Evolutionary conservation across 495 filamentous ascomycete species (phyloP).

Genomic region (Podospora fimiseda): DNA sequence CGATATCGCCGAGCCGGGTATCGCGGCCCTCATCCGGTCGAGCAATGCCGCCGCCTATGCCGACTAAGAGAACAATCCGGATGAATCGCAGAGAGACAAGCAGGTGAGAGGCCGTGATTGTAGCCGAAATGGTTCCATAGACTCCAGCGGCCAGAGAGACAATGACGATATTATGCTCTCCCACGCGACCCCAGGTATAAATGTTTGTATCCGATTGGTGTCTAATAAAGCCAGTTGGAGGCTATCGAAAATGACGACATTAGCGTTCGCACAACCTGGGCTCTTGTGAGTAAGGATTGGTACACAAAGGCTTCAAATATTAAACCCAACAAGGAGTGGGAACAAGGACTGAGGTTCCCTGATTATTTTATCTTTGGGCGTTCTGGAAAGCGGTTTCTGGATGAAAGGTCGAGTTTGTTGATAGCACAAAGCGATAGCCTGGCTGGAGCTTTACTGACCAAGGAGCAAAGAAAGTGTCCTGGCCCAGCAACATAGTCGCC

Average conservation of each 20-base stretch:
- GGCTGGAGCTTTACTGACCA: no score
- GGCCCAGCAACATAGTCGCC: conserved; percentile 10
- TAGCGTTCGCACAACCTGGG: no score
- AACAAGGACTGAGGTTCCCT: no score
- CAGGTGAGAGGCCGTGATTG: neutral
- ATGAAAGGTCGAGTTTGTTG: no score
- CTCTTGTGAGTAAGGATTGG: no score
- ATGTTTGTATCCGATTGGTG: neutral
- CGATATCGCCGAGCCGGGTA: neutral
- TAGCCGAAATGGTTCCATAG: neutral
- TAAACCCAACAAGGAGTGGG: no score
- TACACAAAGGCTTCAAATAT: no score
- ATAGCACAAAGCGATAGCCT: no score
- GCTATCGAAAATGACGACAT: no score
- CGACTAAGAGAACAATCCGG: neutral
- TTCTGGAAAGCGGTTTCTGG: no score
- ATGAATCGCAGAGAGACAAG: neutral
- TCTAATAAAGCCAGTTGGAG: neutral
- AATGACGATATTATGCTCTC: neutral
- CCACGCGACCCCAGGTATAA: neutral
- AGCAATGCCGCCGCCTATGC: neutral
- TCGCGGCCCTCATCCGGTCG: neutral
- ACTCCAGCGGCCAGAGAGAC: neutral
- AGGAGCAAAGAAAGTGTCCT: conserved; percentile 9
- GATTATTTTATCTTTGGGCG: no score